Evolutionary conservation across 768 basidiomycete genomes (phyloP), one percentile per base, ranked within the genome.

Genomic region (Crepidotus variabilis): DNA sequence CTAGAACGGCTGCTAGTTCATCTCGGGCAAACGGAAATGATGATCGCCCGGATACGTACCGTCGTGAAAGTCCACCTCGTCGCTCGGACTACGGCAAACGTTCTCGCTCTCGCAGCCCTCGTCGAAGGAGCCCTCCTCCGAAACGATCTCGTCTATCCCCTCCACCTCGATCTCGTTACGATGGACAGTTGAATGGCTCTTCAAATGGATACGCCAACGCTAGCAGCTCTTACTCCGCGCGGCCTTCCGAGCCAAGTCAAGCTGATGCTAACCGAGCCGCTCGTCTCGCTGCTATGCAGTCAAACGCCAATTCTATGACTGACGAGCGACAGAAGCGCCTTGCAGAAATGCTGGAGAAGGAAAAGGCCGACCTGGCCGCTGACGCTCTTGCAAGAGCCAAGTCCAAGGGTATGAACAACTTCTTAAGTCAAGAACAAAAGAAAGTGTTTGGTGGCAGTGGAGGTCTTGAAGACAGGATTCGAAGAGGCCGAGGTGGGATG

Each of bases 211-310:
- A 50, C 32, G 7, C 51, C 45, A 57, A 47, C 34, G 28, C 4
- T 8, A 39, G 39, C 20, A 45, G 21, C 23, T 56, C 14, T 35
- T 59, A 50, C 36, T n/a, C 47, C 10, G 58, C 46, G 55, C 59
- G 39, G 39, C 39, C 39, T 20, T 43, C 39, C 13, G 39, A 43
- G 13, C 39, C 39, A 14, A 43, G 39, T 28, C 62, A 68, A 50
- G 57, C 62, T 51, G 67, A 71, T 7, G 76, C 79, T 1, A 88
- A 87, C 24, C 87, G 94, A 33, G 86, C 86, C 2, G 89, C 90
- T 23, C 86, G 91, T n/a, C 76, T 98, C 24, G 95, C 92, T 0
- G 89, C 93, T 4, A 98, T 98, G 96, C 72, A 86, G 21, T 72
- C 79, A 1, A 83, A 87, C 57, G 96, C 96, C 0, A 69, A 75